Conservation (phyloP, 179 eudicot species). For the Corrigiola litoralis region DNA sequence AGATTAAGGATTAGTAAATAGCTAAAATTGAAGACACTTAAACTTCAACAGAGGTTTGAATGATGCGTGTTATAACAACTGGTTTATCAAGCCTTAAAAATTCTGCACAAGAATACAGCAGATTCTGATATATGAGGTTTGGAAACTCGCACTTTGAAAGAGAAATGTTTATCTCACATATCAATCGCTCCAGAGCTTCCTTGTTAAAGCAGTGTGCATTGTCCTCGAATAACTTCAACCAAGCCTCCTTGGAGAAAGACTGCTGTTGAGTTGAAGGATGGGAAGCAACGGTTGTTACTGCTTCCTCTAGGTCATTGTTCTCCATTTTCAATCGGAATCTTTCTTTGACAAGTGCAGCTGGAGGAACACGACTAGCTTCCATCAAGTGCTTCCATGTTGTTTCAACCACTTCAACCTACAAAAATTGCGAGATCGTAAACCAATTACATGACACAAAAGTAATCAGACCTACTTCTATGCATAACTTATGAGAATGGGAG, state of each 20-base stretch:
- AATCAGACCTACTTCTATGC: background rate
- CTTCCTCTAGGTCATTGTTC: conserved; percentile 39
- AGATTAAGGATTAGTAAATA: background rate
- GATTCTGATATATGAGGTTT: conserved; percentile 37
- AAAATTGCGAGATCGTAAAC: background rate
- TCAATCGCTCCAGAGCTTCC: conserved; percentile 39
- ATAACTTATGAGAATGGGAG: background rate
- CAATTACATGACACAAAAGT: background rate
- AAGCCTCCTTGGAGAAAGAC: conserved; percentile 61
- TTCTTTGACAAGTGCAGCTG: conserved; percentile 61
- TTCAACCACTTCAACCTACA: conserved; percentile 57
- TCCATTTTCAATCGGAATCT: conserved; percentile 61
- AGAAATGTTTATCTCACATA: conserved; percentile 29
- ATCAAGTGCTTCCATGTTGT: conserved; percentile 73
- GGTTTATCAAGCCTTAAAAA: conserved; percentile 30
- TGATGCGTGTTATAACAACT: background rate
- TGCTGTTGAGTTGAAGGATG: conserved; percentile 42
- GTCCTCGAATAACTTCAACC: conserved; percentile 51
- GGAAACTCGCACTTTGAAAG: conserved; percentile 33
- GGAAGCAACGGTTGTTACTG: conserved; percentile 46
- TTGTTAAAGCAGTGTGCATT: conserved; percentile 37
- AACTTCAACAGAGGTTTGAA: conserved; percentile 1
- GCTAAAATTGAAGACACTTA: background rate
- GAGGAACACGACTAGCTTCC: conserved; percentile 45
- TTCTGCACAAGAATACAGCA: conserved; percentile 51